Percentiles rank a stretch among this genome's conserved stretches.
Evolutionary conservation across 2,329 filamentous ascomycete species (phyloP).

Genomic region (Colletotrichum sansevieriae): DNA sequence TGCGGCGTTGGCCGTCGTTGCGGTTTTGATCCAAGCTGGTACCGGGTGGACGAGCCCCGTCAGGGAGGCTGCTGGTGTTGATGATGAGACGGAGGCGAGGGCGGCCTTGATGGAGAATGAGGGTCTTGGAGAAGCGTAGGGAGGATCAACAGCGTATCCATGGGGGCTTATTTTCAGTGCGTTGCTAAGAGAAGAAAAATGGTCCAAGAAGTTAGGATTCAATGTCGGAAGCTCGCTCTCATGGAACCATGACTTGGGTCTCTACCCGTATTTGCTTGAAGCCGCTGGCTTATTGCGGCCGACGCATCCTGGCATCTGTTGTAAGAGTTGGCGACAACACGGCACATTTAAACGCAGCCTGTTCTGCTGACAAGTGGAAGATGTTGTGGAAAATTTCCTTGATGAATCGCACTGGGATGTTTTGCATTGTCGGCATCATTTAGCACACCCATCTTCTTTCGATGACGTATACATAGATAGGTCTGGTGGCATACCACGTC

Average conservation of each 20-base stretch:
- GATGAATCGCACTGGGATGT: background rate
- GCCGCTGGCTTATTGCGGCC: too few species aligned
- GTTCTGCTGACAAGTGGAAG: too few species aligned
- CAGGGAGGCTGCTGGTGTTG: constrained; percentile 55
- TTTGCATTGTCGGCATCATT: background rate
- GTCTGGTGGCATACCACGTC: background rate
- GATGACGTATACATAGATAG: constrained; percentile 15
- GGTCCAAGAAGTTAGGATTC: too few species aligned
- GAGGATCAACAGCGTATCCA: background rate
- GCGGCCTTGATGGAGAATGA: constrained; percentile 48
- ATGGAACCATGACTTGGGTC: too few species aligned
- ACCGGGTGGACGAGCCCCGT: constrained; percentile 64
- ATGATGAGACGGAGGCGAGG: constrained; percentile 49
- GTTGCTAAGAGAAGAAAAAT: too few species aligned
- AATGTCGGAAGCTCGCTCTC: too few species aligned
- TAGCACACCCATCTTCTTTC: background rate
- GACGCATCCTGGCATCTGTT: too few species aligned
- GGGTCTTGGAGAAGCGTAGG: constrained; percentile 49
- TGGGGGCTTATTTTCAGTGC: too few species aligned
- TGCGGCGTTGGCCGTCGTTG: constrained; percentile 57
- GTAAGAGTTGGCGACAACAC: too few species aligned
- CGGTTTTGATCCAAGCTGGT: constrained; percentile 62
- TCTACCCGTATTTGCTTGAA: background rate
- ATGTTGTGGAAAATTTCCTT: too few species aligned
- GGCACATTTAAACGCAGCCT: too few species aligned